Conservation (phyloP, 1,139 yeast species). For the Kurtzmaniella quercitrusa region DNA sequence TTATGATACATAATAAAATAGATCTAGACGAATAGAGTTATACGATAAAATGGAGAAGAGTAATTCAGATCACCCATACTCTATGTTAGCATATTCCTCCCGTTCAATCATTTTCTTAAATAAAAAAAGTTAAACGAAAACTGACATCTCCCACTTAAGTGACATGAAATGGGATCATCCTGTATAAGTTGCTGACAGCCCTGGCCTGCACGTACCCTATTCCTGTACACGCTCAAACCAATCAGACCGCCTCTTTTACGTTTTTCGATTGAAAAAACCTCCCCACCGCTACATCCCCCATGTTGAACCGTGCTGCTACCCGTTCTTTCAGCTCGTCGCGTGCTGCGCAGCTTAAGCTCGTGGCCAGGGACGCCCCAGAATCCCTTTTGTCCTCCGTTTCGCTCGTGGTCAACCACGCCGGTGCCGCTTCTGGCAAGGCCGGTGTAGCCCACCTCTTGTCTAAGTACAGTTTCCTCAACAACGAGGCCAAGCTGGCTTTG, state of each 20-base stretch:
- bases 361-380: constrained; percentile 49
- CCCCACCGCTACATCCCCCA: constrained; percentile 16
- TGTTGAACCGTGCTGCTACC: constrained; percentile 43
- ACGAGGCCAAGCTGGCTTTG: constrained; percentile 79
- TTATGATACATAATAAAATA: no score
- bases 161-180: no score
- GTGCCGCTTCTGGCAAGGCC: constrained; percentile 74
- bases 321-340: constrained; percentile 44
- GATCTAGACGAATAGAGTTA: no score
- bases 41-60: no score
- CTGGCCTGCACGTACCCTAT: background rate
- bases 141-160: no score
- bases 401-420: constrained; percentile 76
- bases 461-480: constrained; percentile 81
- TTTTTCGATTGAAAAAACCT: constrained; percentile 1
- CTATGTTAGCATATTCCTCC: no score
- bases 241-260: constrained; percentile 1
- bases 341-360: constrained; percentile 41
- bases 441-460: constrained; percentile 87
- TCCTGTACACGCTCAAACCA: constrained; percentile 5
- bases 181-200: no score
- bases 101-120: no score
- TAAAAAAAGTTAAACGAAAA: no score
- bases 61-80: no score
- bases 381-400: constrained; percentile 59